Percentiles rank a stretch among this genome's conserved stretches.
These are phyloP conservation scores for Coemansia javaensis DNA, from an alignment of 192 early-diverging fungal species.

Conservation along the genomic window DNA sequence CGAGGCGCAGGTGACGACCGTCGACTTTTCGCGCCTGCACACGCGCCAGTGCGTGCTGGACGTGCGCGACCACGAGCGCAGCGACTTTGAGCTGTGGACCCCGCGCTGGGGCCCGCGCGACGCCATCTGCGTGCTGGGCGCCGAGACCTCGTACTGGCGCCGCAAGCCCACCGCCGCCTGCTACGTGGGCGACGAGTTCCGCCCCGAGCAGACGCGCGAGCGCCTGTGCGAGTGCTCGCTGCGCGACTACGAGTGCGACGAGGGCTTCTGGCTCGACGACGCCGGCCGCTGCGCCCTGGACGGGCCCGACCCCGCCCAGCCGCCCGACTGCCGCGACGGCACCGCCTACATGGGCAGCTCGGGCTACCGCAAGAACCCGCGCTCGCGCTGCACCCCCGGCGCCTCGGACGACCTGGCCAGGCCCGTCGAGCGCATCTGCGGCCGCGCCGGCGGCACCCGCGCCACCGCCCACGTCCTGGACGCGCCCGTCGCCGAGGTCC, in stretches of 20 bases:
- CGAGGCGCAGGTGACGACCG: conserved; percentile 33
- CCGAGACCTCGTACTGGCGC: conserved; percentile 64
- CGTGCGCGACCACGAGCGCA: conserved; percentile 50
- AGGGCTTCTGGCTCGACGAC: conserved; percentile 71
- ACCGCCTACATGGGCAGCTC: conserved; percentile 65
- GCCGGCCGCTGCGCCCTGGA: conserved; percentile 62
- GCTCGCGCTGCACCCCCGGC: conserved; percentile 74
- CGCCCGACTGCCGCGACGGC: conserved; percentile 62
- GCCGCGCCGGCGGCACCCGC: conserved; percentile 44
- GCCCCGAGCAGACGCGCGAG: conserved; percentile 44
- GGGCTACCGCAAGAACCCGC: conserved; percentile 74
- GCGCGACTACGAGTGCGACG: conserved; percentile 85
- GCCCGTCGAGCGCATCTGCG: conserved; percentile 67
- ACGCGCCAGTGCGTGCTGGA: conserved; percentile 51
- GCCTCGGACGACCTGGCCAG: conserved; percentile 56
- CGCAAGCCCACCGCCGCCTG: conserved; percentile 67
- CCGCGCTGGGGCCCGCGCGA: conserved; percentile 46
- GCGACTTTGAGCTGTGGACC: conserved; percentile 91
- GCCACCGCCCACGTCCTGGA: conserved; percentile 26
- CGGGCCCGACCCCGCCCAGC: conserved; percentile 73
- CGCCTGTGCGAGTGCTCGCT: conserved; percentile 69
- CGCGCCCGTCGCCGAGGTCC: conserved; percentile 52
- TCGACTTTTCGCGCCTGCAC: conserved; percentile 58
- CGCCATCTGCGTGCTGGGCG: conserved; percentile 60
- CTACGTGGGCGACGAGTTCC: conserved; percentile 63